Percentiles rank a stretch among this genome's conserved stretches.
Conservation (phyloP, 2,329 filamentous ascomycete species). For the Paramyrothecium sp. region DNA sequence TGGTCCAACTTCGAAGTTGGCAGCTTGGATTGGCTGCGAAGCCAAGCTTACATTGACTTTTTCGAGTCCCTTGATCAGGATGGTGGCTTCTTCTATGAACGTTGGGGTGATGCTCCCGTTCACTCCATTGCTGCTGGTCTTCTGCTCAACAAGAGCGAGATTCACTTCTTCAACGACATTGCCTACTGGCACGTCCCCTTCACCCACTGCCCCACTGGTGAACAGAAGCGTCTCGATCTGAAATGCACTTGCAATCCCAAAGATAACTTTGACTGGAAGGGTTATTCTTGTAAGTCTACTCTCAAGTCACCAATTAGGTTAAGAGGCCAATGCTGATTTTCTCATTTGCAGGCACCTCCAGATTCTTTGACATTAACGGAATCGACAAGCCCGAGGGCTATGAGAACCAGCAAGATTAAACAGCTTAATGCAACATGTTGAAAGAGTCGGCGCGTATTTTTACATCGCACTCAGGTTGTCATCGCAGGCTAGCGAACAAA, state of each 20-base stretch:
- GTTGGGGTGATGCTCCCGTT: conserved; percentile 96
- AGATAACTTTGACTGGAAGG: conserved; percentile 99
- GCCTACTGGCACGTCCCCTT: conserved; percentile 98
- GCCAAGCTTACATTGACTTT: conserved; percentile 84
- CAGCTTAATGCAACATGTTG: not conserved
- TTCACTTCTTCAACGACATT: conserved; percentile 99
- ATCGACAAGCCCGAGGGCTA: conserved; percentile 83
- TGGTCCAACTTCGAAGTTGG: conserved; percentile 99
- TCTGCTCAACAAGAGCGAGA: conserved; percentile 85
- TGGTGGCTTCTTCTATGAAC: conserved; percentile 98
- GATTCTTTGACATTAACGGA: conserved; percentile 81
- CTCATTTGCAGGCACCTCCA: conserved; percentile 55
- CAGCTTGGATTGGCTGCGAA: conserved; percentile 89
- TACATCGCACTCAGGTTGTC: not conserved
- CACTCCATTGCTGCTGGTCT: conserved; percentile 94
- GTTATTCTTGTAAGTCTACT: conserved; percentile 80
- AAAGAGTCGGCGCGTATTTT: not conserved
- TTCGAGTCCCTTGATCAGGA: conserved; percentile 86
- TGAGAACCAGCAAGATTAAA: conserved; percentile 64
- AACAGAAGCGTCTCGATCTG: conserved; percentile 78
- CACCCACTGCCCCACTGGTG: conserved; percentile 92
- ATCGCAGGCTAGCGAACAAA: not conserved
- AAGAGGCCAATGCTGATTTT: conserved; percentile 9
- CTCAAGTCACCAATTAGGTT: not conserved
- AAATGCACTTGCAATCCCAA: conserved; percentile 94